Evolutionary conservation across 148 eudicot genomes (phyloP).

Genomic region (Talinum fruticosum): DNA sequence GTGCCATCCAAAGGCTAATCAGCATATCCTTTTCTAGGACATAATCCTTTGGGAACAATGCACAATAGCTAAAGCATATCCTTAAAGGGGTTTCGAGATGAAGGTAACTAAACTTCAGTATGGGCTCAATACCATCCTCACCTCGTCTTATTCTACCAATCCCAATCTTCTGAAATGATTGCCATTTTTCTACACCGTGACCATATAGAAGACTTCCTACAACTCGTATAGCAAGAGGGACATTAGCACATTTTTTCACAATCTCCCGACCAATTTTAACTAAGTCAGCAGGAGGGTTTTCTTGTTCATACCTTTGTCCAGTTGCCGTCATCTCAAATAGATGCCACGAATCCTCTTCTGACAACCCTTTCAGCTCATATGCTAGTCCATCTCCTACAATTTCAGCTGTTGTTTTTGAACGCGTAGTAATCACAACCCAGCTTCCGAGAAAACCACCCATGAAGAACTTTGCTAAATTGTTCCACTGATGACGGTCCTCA

Average conservation of each 20-base stretch:
- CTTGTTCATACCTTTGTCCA: background rate
- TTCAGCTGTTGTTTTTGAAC: conserved; percentile 25
- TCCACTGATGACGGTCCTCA: conserved; percentile 21
- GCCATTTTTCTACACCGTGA: conserved; percentile 32
- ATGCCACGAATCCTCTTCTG: conserved; percentile 24
- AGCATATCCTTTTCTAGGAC: conserved; percentile 3
- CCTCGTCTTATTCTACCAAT: conserved; percentile 17
- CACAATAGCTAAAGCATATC: conserved; percentile 19
- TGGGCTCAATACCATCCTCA: conserved; percentile 11
- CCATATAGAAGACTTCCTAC: conserved; percentile 35
- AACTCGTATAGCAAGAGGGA: conserved; percentile 25
- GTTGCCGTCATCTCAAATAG: conserved; percentile 35
- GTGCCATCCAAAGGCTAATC: conserved; percentile 20
- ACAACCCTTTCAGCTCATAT: conserved; percentile 19
- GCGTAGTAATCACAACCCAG: conserved; percentile 35
- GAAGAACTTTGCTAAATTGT: conserved; percentile 13
- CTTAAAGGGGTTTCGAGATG: background rate
- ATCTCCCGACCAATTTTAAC: conserved; percentile 29
- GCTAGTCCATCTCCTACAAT: conserved; percentile 16
- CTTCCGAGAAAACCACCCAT: conserved; percentile 20
- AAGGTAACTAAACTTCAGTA: conserved; percentile 30
- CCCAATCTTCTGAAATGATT: conserved; percentile 20
- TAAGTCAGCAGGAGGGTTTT: background rate
- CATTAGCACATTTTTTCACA: conserved; percentile 21
- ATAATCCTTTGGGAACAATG: conserved; percentile 15